A percentile compares a stretch with the other conserved stretches of the same genome.
Evolutionary conservation across 495 filamentous ascomycete genomes (phyloP).

Genomic region (Chlorociboria aeruginascens): DNA sequence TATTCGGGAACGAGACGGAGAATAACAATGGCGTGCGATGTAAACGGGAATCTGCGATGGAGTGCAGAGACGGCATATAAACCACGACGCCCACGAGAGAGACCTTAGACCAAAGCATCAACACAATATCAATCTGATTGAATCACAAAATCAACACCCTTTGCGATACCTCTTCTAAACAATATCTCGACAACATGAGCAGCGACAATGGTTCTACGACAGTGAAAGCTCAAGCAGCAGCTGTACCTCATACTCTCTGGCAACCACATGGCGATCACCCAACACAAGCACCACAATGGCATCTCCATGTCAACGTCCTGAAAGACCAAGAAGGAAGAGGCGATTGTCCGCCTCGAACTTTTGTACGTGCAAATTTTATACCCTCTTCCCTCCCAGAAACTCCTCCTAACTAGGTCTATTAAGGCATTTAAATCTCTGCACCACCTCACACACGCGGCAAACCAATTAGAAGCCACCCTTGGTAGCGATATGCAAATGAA

Average conservation of each 20-base stretch:
- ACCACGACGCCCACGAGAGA: too few relatives aligned
- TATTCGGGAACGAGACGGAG: too few relatives aligned
- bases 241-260: constrained; percentile 2
- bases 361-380: constrained; percentile 4
- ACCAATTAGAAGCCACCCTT: constrained; percentile 11
- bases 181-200: too few relatives aligned
- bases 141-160: too few relatives aligned
- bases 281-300: constrained; percentile 7
- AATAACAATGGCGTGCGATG: too few relatives aligned
- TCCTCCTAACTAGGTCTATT: background rate
- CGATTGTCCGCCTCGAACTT: constrained; percentile 6
- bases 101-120: too few relatives aligned
- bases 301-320: constrained; percentile 9
- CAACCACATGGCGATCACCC: background rate
- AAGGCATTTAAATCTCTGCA: constrained; percentile 14
- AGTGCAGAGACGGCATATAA: too few relatives aligned
- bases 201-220: too few relatives aligned
- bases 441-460: constrained; percentile 13
- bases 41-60: too few relatives aligned
- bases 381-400: background rate
- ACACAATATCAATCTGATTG: too few relatives aligned
- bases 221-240: too few relatives aligned
- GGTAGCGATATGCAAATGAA: background rate
- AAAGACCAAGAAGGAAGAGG: constrained; percentile 12
- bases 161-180: too few relatives aligned